Conservation (phyloP, 2,329 filamentous ascomycete genomes). For the Phoma sp. region DNA sequence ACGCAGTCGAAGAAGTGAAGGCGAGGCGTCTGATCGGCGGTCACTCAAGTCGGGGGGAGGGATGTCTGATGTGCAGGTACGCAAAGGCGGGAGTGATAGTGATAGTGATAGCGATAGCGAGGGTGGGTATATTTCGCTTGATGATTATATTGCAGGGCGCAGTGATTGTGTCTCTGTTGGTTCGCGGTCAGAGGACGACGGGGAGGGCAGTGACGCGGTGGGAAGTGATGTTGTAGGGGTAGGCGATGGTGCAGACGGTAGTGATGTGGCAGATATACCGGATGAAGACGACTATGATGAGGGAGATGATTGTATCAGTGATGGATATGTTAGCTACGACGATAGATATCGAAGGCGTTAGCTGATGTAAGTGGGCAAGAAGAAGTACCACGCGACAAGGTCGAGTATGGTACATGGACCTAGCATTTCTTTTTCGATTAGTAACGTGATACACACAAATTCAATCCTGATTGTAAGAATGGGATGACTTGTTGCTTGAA, state of each 20-base stretch:
- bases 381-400: too few relatives aligned
- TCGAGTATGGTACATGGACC: too few relatives aligned
- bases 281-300: background rate
- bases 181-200: background rate
- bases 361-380: background rate
- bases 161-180: slow-evolving; percentile 2
- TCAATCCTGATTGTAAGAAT: background rate
- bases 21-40: background rate
- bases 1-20: background rate
- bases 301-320: slow-evolving; percentile 6
- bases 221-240: background rate
- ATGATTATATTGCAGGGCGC: slow-evolving; percentile 3
- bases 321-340: background rate
- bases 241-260: background rate
- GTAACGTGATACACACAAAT: too few relatives aligned
- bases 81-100: background rate
- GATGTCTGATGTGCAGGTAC: background rate
- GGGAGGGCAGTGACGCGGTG: slow-evolving; percentile 6
- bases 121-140: slow-evolving; percentile 12
- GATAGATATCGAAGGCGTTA: background rate
- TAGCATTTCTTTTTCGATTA: too few relatives aligned
- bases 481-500: too few relatives aligned
- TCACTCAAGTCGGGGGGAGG: background rate
- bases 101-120: slow-evolving; percentile 6
- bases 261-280: slow-evolving; percentile 4